Evolutionary conservation across 208 protist species (phyloP).

Genomic region (Crithidia acanthocephali): DNA sequence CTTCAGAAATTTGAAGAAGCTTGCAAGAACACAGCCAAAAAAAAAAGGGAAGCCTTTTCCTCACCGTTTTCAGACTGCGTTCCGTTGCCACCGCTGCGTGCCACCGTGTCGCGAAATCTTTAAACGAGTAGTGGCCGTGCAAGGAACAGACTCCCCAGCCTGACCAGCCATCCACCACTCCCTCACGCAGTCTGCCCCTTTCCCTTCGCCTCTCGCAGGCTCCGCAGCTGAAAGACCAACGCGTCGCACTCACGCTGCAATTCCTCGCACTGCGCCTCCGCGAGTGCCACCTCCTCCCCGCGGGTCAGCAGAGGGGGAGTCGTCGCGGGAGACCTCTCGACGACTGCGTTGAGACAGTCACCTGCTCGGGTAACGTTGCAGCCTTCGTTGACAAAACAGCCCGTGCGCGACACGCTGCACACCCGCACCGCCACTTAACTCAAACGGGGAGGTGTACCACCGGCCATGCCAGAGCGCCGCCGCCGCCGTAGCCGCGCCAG

Average conservation of each 20-base stretch:
- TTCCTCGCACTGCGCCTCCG: constrained; percentile 38
- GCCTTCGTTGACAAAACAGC: background rate
- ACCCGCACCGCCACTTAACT: background rate
- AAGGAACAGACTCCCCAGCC: too few relatives aligned
- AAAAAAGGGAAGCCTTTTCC: too few relatives aligned
- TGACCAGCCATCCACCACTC: background rate
- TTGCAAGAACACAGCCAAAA: too few relatives aligned
- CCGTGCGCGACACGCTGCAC: background rate
- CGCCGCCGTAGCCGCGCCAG: background rate
- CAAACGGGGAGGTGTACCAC: constrained; percentile 27
- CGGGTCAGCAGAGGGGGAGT: too few relatives aligned
- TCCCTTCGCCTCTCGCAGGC: constrained; percentile 12
- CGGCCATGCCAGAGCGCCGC: constrained; percentile 31
- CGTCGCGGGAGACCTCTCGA: too few relatives aligned
- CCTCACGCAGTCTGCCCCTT: background rate
- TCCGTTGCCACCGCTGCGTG: too few relatives aligned
- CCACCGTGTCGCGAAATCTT: too few relatives aligned
- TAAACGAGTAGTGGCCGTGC: too few relatives aligned
- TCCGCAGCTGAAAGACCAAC: constrained; percentile 49
- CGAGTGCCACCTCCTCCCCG: constrained; percentile 33
- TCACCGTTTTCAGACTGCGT: too few relatives aligned
- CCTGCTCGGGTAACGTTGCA: background rate
- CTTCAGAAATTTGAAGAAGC: too few relatives aligned
- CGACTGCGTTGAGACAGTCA: too few relatives aligned
- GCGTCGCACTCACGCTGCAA: constrained; percentile 70